phyloP scores from a whole-genome alignment of 768 basidiomycete species.

The Flagelloscypha sp. region DNA sequence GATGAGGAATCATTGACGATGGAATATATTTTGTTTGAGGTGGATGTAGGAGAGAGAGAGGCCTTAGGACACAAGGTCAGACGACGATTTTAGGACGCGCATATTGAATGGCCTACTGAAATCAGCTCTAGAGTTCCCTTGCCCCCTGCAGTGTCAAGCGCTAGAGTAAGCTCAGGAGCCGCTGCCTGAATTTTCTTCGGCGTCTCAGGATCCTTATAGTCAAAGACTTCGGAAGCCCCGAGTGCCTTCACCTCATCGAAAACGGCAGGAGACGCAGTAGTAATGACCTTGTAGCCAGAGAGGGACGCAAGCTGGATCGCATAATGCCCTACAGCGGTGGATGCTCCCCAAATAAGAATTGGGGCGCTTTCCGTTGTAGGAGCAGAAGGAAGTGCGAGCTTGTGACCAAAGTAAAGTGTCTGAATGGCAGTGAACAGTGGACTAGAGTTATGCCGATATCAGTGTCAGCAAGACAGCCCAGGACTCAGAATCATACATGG shows the following conservation, averaged over 20 bases:
- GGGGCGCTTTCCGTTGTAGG: neutral
- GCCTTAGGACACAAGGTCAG: no score
- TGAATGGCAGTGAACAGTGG: constrained; percentile 3
- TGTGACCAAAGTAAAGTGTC: constrained; percentile 1
- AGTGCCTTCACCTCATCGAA: constrained; percentile 5
- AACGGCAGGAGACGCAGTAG: constrained; percentile 6
- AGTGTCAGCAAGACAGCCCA: no score
- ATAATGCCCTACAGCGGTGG: constrained; percentile 4
- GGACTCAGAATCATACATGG: no score
- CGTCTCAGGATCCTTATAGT: constrained; percentile 2
- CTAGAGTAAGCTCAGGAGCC: neutral
- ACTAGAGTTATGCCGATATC: no score
- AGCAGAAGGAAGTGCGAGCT: neutral
- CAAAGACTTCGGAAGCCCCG: constrained; percentile 5
- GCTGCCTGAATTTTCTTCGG: neutral
- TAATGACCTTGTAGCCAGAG: constrained; percentile 5
- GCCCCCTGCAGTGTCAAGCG: neutral
- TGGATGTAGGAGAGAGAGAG: no score
- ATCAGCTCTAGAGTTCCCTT: no score
- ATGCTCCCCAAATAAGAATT: constrained; percentile 2
- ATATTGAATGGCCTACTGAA: no score
- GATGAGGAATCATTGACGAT: no score
- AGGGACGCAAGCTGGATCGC: constrained; percentile 7
- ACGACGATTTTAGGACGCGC: no score
- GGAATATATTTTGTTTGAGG: no score